Evolutionary conservation across 2,329 filamentous ascomycete species (phyloP).

Genomic region (Penicillium thymicola): DNA sequence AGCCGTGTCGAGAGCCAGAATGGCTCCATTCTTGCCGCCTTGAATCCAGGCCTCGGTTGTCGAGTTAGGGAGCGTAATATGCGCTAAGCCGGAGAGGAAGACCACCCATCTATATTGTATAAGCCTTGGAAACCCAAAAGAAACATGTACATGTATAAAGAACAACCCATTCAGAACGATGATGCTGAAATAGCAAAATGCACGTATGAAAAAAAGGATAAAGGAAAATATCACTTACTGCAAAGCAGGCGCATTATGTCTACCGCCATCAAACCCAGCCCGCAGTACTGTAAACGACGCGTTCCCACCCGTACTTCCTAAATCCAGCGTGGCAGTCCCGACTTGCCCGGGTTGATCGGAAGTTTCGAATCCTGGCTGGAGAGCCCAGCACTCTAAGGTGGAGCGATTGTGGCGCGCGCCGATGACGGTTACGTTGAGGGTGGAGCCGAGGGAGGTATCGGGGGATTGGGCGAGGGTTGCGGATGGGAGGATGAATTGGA

Average conservation of each 20-base stretch:
- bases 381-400: slow-evolving; percentile 48
- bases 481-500: slow-evolving; percentile 9
- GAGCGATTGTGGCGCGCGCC: slow-evolving; percentile 38
- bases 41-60: slow-evolving; percentile 37
- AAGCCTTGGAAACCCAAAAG: background rate
- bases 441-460: slow-evolving; percentile 12
- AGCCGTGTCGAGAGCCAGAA: slow-evolving; percentile 45
- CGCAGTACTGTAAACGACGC: slow-evolving; percentile 40
- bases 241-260: slow-evolving; percentile 43
- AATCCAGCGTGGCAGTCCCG: slow-evolving; percentile 29
- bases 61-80: slow-evolving; percentile 43
- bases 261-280: slow-evolving; percentile 38
- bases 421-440: slow-evolving; percentile 46
- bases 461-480: slow-evolving; percentile 5
- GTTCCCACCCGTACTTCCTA: slow-evolving; percentile 35
- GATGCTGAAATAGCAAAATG: background rate
- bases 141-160: background rate
- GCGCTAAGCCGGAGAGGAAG: slow-evolving; percentile 43
- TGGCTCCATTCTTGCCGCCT: slow-evolving; percentile 43
- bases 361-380: slow-evolving; percentile 36
- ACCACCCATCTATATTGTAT: slow-evolving; percentile 29
- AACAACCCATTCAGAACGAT: background rate
- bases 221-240: slow-evolving; percentile 35
- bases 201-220: background rate
- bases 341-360: slow-evolving; percentile 33